Evolutionary conservation across 768 basidiomycete genomes (phyloP).

Genomic region (Boletus edulis): DNA sequence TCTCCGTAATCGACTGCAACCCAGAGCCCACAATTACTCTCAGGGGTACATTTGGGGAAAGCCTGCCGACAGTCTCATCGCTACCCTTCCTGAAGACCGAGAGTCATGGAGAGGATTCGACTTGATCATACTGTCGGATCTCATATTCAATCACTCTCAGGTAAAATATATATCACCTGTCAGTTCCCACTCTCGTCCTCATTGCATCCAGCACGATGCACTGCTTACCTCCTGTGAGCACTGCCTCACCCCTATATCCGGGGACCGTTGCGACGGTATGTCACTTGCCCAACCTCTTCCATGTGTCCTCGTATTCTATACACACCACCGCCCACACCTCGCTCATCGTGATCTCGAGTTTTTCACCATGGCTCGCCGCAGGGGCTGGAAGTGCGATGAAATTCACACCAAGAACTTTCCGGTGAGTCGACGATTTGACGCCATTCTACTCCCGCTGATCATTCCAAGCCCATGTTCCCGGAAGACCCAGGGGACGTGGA

Average conservation of each 20-base stretch:
- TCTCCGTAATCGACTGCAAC: conserved; percentile 30
- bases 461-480: conserved; percentile 79
- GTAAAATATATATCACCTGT: conserved; percentile 35
- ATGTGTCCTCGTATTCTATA: conserved; percentile 79
- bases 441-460: background rate
- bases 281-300: conserved; percentile 24
- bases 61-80: conserved; percentile 37
- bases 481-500: conserved; percentile 79
- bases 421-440: conserved; percentile 36
- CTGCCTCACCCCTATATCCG: conserved; percentile 26
- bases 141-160: conserved; percentile 94
- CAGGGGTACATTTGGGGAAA: conserved; percentile 87
- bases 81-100: conserved; percentile 15
- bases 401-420: conserved; percentile 63
- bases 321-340: conserved; percentile 83
- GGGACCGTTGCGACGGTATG: conserved; percentile 11
- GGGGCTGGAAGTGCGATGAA: conserved; percentile 73
- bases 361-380: conserved; percentile 58
- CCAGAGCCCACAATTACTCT: background rate
- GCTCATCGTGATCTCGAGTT: conserved; percentile 83
- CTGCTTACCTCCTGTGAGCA: conserved; percentile 71
- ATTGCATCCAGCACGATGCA: conserved; percentile 64
- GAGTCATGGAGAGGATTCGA: conserved; percentile 50
- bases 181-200: background rate
- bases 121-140: conserved; percentile 85